Evolutionary conservation across 352 stramenopile species (phyloP), one percentile per base, ranked within the genome.

Genomic region (Globisporangium rhizosaccharum): DNA sequence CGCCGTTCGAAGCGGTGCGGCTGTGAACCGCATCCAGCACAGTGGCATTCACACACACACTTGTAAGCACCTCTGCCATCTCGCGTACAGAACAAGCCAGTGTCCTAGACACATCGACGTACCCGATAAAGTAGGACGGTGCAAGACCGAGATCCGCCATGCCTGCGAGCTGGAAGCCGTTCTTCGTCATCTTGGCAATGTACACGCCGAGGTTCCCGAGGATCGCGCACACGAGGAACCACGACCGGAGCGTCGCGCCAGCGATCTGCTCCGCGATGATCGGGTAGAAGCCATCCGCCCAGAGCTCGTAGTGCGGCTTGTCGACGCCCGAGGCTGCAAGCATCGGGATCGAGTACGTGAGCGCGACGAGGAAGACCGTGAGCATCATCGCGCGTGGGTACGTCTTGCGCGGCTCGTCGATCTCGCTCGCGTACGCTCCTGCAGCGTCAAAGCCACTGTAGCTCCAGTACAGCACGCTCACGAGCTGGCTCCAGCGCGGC

Each of bases 401-500:
- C 57, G 76, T 90, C 8, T 62, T 75, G 46, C 83, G 79, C 3
- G 82, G 84, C 17, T 77, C 77, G 28, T 82, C 66, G 39, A 93
- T 88, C 47, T 90, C 80, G 26, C 82, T 77, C 2, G 82, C 84
- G 42, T 88, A 91, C 7, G 78, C 81, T 20, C 78, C 82, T 11
- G 77, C 79, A 1, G 75, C 71, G 61, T 90, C 80, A 62, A 92
- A 92, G 10, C 83, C 83, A 47, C 75, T 87, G 64, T 90, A 90
- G 51, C 88, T 92, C 83, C 83, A 92, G 66, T 92, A 92, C 44
- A 92, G 62, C 17, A 82, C 58, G 50, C 81, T 88, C 18, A 92
- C 51, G 39, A 92, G 55, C 10, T 81, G 65, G 20, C 68, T 70
- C 80, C 80, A 90, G 20, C 87, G 67, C 17, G 72, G 67, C 72